Evolutionary conservation across 139 green algal genomes (phyloP).

Genomic region (Micractinium conductrix): DNA sequence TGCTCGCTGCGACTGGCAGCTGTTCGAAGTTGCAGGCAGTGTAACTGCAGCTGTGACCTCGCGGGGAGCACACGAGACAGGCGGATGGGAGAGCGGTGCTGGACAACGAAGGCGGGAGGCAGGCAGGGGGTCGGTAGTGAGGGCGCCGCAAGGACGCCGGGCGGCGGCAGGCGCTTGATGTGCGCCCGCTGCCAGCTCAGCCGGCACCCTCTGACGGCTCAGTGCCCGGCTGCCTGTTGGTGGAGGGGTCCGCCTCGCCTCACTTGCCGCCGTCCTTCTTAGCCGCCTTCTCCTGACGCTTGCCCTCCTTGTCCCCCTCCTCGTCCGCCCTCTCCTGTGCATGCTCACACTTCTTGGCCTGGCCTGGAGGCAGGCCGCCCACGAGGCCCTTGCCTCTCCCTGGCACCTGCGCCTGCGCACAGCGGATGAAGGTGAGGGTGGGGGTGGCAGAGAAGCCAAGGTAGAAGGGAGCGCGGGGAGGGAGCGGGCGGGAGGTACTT

Average conservation of each 20-base stretch:
- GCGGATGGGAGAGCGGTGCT: too few relatives aligned
- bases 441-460: not conserved
- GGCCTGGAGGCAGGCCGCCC: slow-evolving; percentile 7
- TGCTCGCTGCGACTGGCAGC: too few relatives aligned
- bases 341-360: slow-evolving; percentile 19
- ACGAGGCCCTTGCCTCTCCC: not conserved
- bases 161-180: too few relatives aligned
- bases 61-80: too few relatives aligned
- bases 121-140: too few relatives aligned
- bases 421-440: not conserved
- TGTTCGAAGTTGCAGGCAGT: too few relatives aligned
- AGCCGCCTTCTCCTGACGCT: not conserved
- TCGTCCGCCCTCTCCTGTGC: not conserved
- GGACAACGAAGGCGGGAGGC: too few relatives aligned
- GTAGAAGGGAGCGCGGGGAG: too few relatives aligned
- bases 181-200: not conserved
- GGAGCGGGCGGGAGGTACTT: not conserved
- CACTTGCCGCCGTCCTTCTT: not conserved
- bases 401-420: not conserved
- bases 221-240: not conserved
- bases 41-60: too few relatives aligned
- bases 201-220: not conserved
- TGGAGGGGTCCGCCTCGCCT: not conserved
- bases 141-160: too few relatives aligned
- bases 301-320: not conserved